phyloP scores from a whole-genome alignment of 805 yeast genomes.

The Pichia membranifaciens region DNA sequence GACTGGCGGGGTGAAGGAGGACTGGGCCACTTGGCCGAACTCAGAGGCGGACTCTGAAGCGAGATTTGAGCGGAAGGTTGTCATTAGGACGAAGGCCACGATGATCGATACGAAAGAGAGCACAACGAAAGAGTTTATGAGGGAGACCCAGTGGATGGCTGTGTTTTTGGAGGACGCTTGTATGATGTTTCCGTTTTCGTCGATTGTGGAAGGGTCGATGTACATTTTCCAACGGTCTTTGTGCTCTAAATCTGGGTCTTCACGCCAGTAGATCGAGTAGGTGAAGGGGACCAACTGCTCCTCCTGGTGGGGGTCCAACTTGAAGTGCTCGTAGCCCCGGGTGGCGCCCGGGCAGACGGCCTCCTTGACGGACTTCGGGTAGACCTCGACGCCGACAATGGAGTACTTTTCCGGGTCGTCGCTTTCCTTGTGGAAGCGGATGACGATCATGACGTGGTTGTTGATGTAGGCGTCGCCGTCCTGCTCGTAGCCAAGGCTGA shows the following conservation, averaged over 20 bases:
- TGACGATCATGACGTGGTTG: constrained; percentile 77
- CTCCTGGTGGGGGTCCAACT: constrained; percentile 40
- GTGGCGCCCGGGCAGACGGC: constrained; percentile 71
- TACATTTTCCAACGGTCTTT: constrained; percentile 69
- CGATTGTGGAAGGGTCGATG: constrained; percentile 30
- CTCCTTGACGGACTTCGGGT: constrained; percentile 71
- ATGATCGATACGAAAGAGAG: constrained; percentile 54
- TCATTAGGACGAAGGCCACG: constrained; percentile 57
- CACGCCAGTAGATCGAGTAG: constrained; percentile 85
- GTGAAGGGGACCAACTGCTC: constrained; percentile 62
- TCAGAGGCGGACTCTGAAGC: constrained; percentile 3
- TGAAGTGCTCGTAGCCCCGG: constrained; percentile 51
- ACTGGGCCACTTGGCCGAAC: constrained; percentile 12
- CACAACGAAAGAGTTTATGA: constrained; percentile 65
- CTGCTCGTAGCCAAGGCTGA: constrained; percentile 70
- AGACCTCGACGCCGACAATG: constrained; percentile 86
- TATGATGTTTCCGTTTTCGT: constrained; percentile 7
- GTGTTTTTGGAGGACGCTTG: constrained; percentile 29
- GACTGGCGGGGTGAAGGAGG: constrained; percentile 42
- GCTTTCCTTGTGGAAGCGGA: constrained; percentile 57
- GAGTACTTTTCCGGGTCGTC: constrained; percentile 39
- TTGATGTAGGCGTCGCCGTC: constrained; percentile 58
- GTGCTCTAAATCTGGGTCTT: constrained; percentile 62
- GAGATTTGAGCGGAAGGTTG: constrained; percentile 49
- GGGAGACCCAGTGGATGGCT: constrained; percentile 71